Conservation (phyloP, 495 filamentous ascomycete species). For the Neurospora sp. region DNA sequence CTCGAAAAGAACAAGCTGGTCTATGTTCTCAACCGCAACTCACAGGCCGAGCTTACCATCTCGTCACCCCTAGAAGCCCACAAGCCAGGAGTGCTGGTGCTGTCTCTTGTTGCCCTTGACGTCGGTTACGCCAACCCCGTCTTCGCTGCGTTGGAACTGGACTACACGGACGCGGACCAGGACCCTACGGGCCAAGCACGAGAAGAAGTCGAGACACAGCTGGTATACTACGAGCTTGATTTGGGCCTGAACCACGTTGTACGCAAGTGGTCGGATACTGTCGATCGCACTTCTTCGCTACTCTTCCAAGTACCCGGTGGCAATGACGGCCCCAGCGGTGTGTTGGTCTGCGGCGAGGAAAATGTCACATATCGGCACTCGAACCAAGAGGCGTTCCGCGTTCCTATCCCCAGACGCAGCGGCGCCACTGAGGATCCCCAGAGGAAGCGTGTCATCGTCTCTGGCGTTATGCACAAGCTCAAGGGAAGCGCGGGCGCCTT, state of each 20-base stretch:
- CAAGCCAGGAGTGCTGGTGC: conserved; percentile 85
- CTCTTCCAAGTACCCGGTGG: conserved; percentile 95
- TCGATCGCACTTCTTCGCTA: conserved; percentile 81
- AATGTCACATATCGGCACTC: conserved; percentile 91
- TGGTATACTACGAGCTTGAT: conserved; percentile 97
- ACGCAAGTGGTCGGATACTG: conserved; percentile 86
- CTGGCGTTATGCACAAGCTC: conserved; percentile 94
- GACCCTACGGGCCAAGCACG: conserved; percentile 80
- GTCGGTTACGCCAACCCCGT: conserved; percentile 95
- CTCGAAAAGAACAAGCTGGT: conserved; percentile 99
- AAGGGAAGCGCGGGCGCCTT: conserved; percentile 73
- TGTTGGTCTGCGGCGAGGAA: conserved; percentile 89
- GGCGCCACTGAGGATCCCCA: conserved; percentile 88
- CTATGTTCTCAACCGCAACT: conserved; percentile 93
- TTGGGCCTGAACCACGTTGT: conserved; percentile 95
- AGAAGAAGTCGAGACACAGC: conserved; percentile 70
- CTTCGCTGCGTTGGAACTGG: conserved; percentile 88
- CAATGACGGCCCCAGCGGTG: conserved; percentile 85
- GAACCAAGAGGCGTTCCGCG: conserved; percentile 79
- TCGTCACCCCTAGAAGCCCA: conserved; percentile 97
- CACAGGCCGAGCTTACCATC: conserved; percentile 87
- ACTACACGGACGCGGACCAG: conserved; percentile 85
- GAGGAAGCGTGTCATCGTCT: conserved; percentile 72
- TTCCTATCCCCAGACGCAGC: conserved; percentile 76
- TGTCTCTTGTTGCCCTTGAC: conserved; percentile 77